Percentiles rank a stretch among this genome's conserved stretches.
phyloP scores from a whole-genome alignment of 345 rosid species.

The Bretschneidera sinensis region DNA sequence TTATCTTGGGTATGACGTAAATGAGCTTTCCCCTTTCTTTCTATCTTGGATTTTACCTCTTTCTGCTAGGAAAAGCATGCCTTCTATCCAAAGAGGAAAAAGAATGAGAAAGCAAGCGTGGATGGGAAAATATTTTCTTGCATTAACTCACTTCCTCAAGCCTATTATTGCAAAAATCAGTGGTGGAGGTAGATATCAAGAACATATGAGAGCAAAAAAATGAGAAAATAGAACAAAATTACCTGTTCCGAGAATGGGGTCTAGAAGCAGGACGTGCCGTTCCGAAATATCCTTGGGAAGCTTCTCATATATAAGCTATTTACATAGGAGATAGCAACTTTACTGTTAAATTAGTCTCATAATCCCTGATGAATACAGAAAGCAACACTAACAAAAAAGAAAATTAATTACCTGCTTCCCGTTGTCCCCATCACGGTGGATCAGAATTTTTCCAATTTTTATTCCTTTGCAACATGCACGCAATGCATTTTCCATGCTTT shows the following conservation, averaged over 20 bases:
- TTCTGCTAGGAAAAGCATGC: neutral
- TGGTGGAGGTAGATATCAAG: neutral
- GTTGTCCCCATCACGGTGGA: conserved; percentile 97
- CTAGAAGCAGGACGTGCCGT: conserved; percentile 93
- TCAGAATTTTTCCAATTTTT: conserved; percentile 94
- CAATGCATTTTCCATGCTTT: conserved; percentile 98
- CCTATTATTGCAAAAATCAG: conserved; percentile 1
- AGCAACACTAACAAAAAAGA: neutral
- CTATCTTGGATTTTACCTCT: neutral
- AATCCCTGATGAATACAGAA: neutral
- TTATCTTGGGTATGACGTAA: neutral
- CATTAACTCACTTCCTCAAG: neutral
- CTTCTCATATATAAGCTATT: conserved; percentile 91
- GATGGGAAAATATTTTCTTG: neutral
- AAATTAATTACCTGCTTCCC: conserved; percentile 65
- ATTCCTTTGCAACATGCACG: conserved; percentile 99
- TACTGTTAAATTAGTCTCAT: neutral
- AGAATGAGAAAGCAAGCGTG: neutral
- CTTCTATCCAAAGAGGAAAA: neutral
- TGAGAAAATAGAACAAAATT: conserved; percentile 12
- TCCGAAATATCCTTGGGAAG: conserved; percentile 95
- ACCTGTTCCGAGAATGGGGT: conserved; percentile 97
- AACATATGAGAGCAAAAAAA: neutral
- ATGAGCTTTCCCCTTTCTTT: neutral
- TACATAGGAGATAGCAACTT: too few relatives aligned